Evolutionary conservation across 371 early-diverging fungal species (phyloP).

Genomic region (Syncephalastrum monosporum): DNA sequence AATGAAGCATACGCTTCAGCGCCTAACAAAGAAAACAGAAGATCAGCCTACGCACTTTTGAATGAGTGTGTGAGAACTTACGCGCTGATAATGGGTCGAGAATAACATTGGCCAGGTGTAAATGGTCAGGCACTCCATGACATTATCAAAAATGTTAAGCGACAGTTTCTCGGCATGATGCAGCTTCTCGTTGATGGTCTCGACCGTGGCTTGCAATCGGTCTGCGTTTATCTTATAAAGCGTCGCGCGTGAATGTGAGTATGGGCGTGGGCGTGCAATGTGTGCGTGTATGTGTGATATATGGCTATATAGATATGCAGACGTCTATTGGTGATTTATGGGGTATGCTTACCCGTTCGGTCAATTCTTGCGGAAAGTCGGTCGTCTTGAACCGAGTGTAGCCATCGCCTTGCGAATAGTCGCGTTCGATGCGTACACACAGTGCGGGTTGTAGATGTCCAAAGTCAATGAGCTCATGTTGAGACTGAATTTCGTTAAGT

Average conservation of each 20-base stretch:
- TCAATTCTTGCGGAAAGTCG: constrained; percentile 35
- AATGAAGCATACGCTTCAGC: constrained; percentile 29
- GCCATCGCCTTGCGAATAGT: constrained; percentile 49
- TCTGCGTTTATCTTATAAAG: constrained; percentile 29
- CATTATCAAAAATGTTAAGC: constrained; percentile 40
- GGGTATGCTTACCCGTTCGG: constrained; percentile 33
- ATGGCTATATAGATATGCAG: no score
- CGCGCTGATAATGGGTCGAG: constrained; percentile 48
- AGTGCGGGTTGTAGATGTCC: no score
- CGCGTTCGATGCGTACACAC: constrained; percentile 42
- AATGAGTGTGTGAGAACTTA: constrained; percentile 8
- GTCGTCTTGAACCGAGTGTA: constrained; percentile 41
- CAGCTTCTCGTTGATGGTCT: constrained; percentile 38
- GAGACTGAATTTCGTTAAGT: constrained; percentile 4
- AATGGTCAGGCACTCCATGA: constrained; percentile 45
- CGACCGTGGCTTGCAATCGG: constrained; percentile 37
- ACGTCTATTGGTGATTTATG: no score
- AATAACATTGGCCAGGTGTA: constrained; percentile 47
- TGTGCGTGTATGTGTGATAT: no score
- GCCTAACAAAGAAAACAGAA: constrained; percentile 18
- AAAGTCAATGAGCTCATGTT: no score
- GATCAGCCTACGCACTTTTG: background rate
- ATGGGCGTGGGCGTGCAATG: background rate
- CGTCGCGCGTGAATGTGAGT: background rate
- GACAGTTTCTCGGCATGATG: constrained; percentile 44